phyloP scores from a whole-genome alignment of 805 yeast species.

The Ogataea philodendri region DNA sequence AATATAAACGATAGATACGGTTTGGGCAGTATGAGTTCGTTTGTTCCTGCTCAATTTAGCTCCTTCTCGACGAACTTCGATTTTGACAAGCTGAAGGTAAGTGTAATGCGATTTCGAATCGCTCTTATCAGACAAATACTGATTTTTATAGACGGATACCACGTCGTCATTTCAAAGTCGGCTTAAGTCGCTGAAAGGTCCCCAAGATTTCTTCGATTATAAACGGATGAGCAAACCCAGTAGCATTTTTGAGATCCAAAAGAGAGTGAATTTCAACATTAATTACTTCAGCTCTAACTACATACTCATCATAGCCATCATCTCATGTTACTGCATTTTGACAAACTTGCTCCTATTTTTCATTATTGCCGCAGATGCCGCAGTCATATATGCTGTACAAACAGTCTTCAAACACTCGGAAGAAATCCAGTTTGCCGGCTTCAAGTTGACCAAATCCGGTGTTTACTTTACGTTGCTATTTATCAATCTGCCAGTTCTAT shows the following conservation, averaged over 20 bases:
- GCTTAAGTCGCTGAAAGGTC: conserved; percentile 70
- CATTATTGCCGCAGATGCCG: conserved; percentile 53
- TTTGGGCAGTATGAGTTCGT: conserved; percentile 25
- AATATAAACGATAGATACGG: conserved; percentile 6
- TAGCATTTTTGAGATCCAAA: conserved; percentile 78
- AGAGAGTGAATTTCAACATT: conserved; percentile 79
- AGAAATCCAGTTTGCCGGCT: conserved; percentile 38
- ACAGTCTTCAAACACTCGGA: conserved; percentile 29
- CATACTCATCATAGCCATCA: conserved; percentile 60
- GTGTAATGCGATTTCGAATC: conserved; percentile 11
- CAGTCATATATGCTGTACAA: conserved; percentile 43
- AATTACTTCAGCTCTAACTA: conserved; percentile 86
- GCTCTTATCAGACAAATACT: background rate
- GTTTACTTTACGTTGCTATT: conserved; percentile 80
- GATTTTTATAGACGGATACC: conserved; percentile 30
- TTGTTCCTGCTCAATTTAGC: conserved; percentile 38
- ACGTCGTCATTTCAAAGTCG: conserved; percentile 52
- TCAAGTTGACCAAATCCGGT: conserved; percentile 70
- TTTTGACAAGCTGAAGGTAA: conserved; percentile 33
- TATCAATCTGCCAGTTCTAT: conserved; percentile 48
- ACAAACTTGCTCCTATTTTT: conserved; percentile 80
- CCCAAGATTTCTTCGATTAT: conserved; percentile 87
- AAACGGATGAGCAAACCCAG: conserved; percentile 82
- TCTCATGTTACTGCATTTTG: conserved; percentile 74
- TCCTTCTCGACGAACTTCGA: conserved; percentile 34